phyloP scores from a whole-genome alignment of 768 basidiomycete genomes.

The Sistotremastrum suecicum region DNA sequence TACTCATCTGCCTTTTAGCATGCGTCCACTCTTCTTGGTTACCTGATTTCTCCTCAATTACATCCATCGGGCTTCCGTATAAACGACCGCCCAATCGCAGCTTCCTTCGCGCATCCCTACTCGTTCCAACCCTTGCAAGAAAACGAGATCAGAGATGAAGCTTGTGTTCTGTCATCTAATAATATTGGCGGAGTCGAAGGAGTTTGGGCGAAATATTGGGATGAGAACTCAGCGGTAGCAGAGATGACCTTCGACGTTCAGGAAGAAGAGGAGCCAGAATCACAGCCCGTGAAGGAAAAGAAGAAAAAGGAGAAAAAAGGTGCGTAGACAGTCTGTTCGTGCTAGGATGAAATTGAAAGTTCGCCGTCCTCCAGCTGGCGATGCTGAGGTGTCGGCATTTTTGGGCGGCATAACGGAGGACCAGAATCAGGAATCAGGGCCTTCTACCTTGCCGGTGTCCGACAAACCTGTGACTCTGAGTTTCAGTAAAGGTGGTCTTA shows the following conservation, averaged over 20 bases:
- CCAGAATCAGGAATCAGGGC: slow-evolving; percentile 26
- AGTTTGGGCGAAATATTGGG: slow-evolving; percentile 82
- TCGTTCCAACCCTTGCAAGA: slow-evolving; percentile 78
- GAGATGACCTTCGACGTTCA: slow-evolving; percentile 72
- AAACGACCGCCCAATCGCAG: slow-evolving; percentile 75
- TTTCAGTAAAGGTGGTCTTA: slow-evolving; percentile 39
- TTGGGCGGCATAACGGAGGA: slow-evolving; percentile 1
- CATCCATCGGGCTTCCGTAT: slow-evolving; percentile 94
- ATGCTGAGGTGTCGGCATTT: slow-evolving; percentile 16
- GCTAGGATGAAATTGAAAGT: neutral
- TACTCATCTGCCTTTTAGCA: slow-evolving; percentile 33
- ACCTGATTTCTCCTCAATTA: slow-evolving; percentile 73
- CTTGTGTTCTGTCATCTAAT: slow-evolving; percentile 52
- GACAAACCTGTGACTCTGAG: slow-evolving; percentile 72
- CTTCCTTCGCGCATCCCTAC: slow-evolving; percentile 84
- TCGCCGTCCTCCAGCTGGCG: slow-evolving; percentile 14
- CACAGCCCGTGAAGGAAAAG: slow-evolving; percentile 33
- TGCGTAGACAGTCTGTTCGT: slow-evolving; percentile 27
- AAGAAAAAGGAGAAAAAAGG: slow-evolving; percentile 45
- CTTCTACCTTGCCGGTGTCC: slow-evolving; percentile 57
- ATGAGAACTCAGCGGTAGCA: slow-evolving; percentile 65
- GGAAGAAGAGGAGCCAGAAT: slow-evolving; percentile 26
- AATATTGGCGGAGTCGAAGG: slow-evolving; percentile 61
- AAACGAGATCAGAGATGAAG: slow-evolving; percentile 61
- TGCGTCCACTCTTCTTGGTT: slow-evolving; percentile 66